phyloP scores from a whole-genome alignment of 192 early-diverging fungal genomes.

The Coemansia nantahalensis region DNA sequence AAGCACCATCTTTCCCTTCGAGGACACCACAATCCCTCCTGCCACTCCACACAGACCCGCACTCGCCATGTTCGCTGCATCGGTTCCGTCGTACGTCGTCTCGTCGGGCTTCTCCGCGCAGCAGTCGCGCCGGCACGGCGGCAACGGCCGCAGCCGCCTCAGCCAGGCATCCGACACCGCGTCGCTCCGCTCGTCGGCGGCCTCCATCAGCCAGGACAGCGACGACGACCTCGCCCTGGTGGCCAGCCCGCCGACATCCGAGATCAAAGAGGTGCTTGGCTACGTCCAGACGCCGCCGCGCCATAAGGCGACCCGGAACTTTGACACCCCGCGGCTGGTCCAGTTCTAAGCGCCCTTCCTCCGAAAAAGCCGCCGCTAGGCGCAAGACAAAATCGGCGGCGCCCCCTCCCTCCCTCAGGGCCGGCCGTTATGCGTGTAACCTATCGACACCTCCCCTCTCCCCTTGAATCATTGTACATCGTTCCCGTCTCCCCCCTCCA shows the following conservation, averaged over 20 bases:
- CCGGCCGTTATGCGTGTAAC: no score
- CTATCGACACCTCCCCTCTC: no score
- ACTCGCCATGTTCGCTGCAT: conserved; percentile 7
- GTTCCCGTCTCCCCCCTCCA: no score
- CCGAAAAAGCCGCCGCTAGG: no score
- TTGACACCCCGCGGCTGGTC: conserved; percentile 42
- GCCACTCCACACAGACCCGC: not conserved
- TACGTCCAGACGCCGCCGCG: conserved; percentile 32
- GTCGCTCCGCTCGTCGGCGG: conserved; percentile 3
- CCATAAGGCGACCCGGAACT: conserved; percentile 22
- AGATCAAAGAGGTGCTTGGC: conserved; percentile 49
- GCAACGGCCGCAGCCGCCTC: conserved; percentile 14
- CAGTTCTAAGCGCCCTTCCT: conserved; percentile 18
- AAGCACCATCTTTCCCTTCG: no score
- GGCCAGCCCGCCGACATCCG: conserved; percentile 11
- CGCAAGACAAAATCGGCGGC: not conserved
- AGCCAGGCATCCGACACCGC: conserved; percentile 28
- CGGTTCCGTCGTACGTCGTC: conserved; percentile 44
- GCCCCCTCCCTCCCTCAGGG: conserved; percentile 2
- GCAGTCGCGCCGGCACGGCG: conserved; percentile 15
- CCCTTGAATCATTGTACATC: no score
- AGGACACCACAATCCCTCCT: not conserved
- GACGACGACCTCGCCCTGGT: conserved; percentile 9
- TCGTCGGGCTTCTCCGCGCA: conserved; percentile 45
- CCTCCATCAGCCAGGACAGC: conserved; percentile 4